Conservation (phyloP, 2,329 filamentous ascomycete species). For the Stachybotrys chlorohalonatus region DNA sequence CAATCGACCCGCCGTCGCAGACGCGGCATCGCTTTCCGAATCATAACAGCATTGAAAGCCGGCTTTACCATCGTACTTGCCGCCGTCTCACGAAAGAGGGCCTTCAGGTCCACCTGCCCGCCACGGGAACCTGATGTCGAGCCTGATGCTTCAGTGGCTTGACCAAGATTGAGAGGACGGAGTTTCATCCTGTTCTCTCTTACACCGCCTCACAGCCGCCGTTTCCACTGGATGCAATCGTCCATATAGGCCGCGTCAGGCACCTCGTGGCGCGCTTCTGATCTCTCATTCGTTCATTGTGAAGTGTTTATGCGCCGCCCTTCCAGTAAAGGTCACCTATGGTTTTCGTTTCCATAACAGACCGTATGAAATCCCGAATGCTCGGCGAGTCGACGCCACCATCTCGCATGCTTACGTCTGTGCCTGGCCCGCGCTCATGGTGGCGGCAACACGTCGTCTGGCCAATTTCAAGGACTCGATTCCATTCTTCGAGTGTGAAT, state of each 20-base stretch:
- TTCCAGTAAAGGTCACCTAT: constrained; percentile 49
- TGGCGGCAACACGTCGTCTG: constrained; percentile 52
- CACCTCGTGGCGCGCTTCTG: constrained; percentile 1
- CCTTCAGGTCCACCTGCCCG: not conserved
- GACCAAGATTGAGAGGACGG: not conserved
- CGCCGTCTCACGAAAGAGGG: not conserved
- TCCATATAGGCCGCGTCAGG: constrained; percentile 2
- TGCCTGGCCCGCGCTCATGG: constrained; percentile 28
- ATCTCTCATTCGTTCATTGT: constrained; percentile 2
- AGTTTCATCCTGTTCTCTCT: not conserved
- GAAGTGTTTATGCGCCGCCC: constrained; percentile 17
- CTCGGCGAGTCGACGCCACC: constrained; percentile 20
- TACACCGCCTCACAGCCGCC: not conserved
- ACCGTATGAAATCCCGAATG: constrained; percentile 52
- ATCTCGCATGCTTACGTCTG: constrained; percentile 32
- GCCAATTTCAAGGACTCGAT: constrained; percentile 56
- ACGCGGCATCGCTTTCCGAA: not conserved
- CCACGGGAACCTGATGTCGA: not conserved
- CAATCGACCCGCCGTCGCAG: not conserved
- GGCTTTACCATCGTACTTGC: not conserved
- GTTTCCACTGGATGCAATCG: not conserved
- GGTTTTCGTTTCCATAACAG: constrained; percentile 48
- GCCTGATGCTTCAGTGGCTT: not conserved
- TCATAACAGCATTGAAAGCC: not conserved
- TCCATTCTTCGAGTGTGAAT: constrained; percentile 71